Base-by-base conservation (phyloP, 2,329 filamentous ascomycete species). In the Phialophora macrospora region DNA sequence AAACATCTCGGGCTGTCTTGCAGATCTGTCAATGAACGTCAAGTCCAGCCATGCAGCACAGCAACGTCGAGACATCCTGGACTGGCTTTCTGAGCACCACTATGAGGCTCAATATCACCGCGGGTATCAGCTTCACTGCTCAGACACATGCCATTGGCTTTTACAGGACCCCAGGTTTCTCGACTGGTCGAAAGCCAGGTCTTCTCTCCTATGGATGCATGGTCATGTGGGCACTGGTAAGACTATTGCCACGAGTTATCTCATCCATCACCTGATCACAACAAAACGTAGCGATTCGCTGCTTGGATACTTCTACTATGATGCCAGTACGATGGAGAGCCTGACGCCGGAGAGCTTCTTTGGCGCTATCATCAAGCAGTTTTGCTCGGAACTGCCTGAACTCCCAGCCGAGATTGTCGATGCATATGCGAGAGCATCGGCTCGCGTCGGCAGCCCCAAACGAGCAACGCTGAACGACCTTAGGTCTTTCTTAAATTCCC, bases 241-340 rank as follows among this genome's bases (percentile, higher is more conserved):
- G 59, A 69, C 67, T 1, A 51, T 69, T 24, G 55, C 62, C 22
- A 64, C 65, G n/a, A 64, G 56, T 30, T 69, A 65, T 58, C 52
- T 67, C 41, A 67, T 65, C 41, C 52, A 69, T 20, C 55, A 69
- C 44, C 44, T 69, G 26, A 60, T 44, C 7, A 30, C 46, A 9
- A 55, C 32, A 41, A 38, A 59, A n/a, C 17, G 32, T 1, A 22
- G 20, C 2, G 28, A 59, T 20, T 22, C 26, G 9, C 32, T 63
- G 55, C 24, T 69, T 9, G 67, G 57, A 1, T 67, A 67, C 56
- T 69, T 67, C 59, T 69, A 69, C 60, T 69, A 67, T 41, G 67
- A 69, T 61, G 65, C 64, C 20, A 69, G 67, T 34, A 67, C 64
- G 8, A 65, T 65, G 26, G 61, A 69, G 26, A 67, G 64, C 32